Percentiles rank a stretch among this genome's conserved stretches.
Evolutionary conservation across 768 basidiomycete genomes (phyloP).

Genomic region (Asterophora parasitica): DNA sequence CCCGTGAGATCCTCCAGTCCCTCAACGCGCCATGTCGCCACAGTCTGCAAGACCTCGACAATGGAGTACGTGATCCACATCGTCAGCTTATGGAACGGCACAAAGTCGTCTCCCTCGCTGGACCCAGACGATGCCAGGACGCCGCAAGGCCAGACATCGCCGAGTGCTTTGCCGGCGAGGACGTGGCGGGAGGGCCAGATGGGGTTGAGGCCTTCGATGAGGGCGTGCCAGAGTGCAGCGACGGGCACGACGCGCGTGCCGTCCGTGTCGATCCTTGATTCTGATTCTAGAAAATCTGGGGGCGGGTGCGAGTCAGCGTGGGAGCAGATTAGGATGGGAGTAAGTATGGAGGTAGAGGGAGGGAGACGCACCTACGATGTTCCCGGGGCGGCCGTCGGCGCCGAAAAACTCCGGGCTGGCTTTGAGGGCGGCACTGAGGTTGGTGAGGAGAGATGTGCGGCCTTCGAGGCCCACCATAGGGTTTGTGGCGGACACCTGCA

Average conservation of each 20-base stretch:
- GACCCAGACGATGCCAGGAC: slow-evolving; percentile 29
- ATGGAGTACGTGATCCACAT: slow-evolving; percentile 93
- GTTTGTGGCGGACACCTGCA: slow-evolving; percentile 78
- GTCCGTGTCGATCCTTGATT: slow-evolving; percentile 44
- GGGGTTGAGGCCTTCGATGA: slow-evolving; percentile 76
- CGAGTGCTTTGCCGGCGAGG: slow-evolving; percentile 67
- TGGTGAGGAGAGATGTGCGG: slow-evolving; percentile 69
- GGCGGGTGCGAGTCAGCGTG: background rate
- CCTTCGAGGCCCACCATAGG: slow-evolving; percentile 91
- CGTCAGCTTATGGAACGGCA: slow-evolving; percentile 95
- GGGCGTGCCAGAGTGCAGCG: slow-evolving; percentile 71
- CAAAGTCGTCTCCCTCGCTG: slow-evolving; percentile 60
- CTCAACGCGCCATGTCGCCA: slow-evolving; percentile 77
- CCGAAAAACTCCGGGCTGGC: slow-evolving; percentile 70
- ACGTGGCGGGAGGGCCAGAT: slow-evolving; percentile 86
- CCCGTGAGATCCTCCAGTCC: slow-evolving; percentile 86
- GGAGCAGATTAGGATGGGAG: too few relatives aligned
- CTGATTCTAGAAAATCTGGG: slow-evolving; percentile 62
- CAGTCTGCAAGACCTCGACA: slow-evolving; percentile 74
- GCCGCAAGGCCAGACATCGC: slow-evolving; percentile 91
- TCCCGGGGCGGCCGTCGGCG: slow-evolving; percentile 68
- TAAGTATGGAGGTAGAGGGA: too few relatives aligned
- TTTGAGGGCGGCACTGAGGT: slow-evolving; percentile 67
- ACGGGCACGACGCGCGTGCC: slow-evolving; percentile 56
- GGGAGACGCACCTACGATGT: slow-evolving; percentile 72